Conservation (phyloP, 345 rosid genomes). For the Erysimum cheiranthoides region DNA sequence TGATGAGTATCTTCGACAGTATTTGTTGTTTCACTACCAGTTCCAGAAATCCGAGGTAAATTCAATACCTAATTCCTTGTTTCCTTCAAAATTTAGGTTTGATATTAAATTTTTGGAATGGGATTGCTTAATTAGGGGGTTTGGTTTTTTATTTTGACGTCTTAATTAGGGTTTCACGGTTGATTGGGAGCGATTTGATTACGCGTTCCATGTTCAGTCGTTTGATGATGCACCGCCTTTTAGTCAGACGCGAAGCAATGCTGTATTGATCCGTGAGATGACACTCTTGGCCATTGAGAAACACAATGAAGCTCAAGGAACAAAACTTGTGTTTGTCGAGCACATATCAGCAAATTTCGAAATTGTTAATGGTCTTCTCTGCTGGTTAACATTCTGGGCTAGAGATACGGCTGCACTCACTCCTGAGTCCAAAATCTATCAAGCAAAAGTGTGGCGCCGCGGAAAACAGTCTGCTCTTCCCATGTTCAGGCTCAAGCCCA, state of each 20-base stretch:
- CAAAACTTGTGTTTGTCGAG: conserved; percentile 17
- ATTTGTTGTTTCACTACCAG: conserved; percentile 4
- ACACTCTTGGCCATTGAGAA: conserved; percentile 20
- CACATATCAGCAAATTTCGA: conserved; percentile 1
- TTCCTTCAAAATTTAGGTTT: not conserved
- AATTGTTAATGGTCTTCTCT: not conserved
- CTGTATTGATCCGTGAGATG: not conserved
- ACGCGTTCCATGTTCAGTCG: not conserved
- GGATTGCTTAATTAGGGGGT: too few species aligned
- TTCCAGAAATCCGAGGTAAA: conserved; percentile 19
- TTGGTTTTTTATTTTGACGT: too few species aligned
- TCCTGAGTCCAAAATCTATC: not conserved
- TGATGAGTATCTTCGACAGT: conserved; percentile 27
- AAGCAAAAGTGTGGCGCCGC: not conserved
- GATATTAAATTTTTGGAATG: too few species aligned
- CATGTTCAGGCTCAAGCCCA: conserved; percentile 2
- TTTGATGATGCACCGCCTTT: not conserved
- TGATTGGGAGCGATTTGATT: conserved; percentile 28
- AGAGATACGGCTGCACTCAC: not conserved
- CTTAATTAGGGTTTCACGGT: conserved; percentile 22
- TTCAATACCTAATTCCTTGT: not conserved
- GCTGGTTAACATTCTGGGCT: conserved; percentile 26
- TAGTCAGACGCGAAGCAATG: not conserved
- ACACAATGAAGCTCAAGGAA: conserved; percentile 25
- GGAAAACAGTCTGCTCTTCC: not conserved